Conservation (phyloP, 2,329 filamentous ascomycete genomes). For the Purpureocillium takamizusanense region DNA sequence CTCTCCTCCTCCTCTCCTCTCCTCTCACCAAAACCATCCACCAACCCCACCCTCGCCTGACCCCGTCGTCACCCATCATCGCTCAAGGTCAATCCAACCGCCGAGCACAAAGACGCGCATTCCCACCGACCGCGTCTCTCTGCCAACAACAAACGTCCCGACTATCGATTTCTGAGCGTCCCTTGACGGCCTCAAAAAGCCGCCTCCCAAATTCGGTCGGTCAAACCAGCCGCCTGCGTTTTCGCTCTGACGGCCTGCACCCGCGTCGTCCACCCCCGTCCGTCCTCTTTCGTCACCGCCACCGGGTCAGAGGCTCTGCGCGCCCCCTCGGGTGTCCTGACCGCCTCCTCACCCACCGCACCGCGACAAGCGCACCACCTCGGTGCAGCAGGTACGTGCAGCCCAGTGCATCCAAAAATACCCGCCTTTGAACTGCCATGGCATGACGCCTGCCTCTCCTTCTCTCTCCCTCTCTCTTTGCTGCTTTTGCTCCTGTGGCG, state of each 20-base stretch:
- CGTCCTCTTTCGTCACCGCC: slow-evolving; percentile 2
- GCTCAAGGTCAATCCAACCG: too few relatives aligned
- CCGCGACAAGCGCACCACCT: not conserved
- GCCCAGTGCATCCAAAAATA: too few relatives aligned
- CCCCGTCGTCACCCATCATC: slow-evolving; percentile 5
- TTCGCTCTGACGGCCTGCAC: too few relatives aligned
- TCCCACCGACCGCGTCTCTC: slow-evolving; percentile 7
- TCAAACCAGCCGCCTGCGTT: too few relatives aligned
- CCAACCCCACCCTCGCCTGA: slow-evolving; percentile 6
- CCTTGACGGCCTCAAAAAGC: not conserved
- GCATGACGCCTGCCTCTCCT: too few relatives aligned
- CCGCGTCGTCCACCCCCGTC: too few relatives aligned
- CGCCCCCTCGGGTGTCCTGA: not conserved
- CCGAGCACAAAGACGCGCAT: too few relatives aligned
- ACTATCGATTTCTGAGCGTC: not conserved
- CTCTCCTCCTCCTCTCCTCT: slow-evolving; percentile 5
- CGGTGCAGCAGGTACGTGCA: too few relatives aligned
- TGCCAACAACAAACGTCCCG: slow-evolving; percentile 4
- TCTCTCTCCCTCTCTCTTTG: too few relatives aligned
- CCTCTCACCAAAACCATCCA: slow-evolving; percentile 1
- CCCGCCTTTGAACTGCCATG: too few relatives aligned
- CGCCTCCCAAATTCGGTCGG: not conserved
- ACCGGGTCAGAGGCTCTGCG: slow-evolving; percentile 1
- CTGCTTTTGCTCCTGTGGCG: too few relatives aligned
- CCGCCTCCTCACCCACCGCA: not conserved